phyloP scores from a whole-genome alignment of 441 rosid species.

The Mallotus japonicus region DNA sequence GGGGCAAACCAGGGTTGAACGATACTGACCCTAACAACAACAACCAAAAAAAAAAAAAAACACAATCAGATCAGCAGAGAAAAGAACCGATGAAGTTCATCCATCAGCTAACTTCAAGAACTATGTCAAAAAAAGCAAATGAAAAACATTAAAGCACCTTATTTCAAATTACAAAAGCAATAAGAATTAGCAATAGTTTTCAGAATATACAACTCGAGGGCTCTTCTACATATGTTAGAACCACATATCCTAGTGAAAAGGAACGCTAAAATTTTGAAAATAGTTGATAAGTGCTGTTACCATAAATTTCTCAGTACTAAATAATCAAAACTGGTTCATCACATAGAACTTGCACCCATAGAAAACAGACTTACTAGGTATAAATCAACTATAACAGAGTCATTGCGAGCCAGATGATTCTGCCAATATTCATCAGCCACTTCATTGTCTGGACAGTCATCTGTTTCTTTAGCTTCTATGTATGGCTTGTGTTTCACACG shows the following conservation, averaged over 20 bases:
- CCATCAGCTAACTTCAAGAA: neutral
- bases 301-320: neutral
- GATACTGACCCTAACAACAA: conserved; percentile 60
- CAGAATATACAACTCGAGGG: neutral
- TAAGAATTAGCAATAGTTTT: neutral
- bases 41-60: too few species aligned
- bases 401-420: conserved; percentile 60
- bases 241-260: neutral
- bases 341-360: neutral
- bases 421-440: conserved; percentile 66
- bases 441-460: conserved; percentile 47
- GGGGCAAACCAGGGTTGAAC: conserved; percentile 64
- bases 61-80: neutral
- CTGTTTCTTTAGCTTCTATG: conserved; percentile 56
- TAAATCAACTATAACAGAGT: conserved; percentile 56
- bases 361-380: conserved; percentile 51
- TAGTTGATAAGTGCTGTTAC: neutral
- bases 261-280: neutral
- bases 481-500: conserved; percentile 67
- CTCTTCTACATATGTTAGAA: neutral
- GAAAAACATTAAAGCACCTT: neutral
- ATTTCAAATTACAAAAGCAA: conserved; percentile 1
- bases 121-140: neutral
- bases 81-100: conserved; percentile 12
- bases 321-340: neutral